These are phyloP conservation scores for Aspergillus cristatus DNA, from an alignment of 495 filamentous ascomycete species.

Conservation along the genomic window DNA sequence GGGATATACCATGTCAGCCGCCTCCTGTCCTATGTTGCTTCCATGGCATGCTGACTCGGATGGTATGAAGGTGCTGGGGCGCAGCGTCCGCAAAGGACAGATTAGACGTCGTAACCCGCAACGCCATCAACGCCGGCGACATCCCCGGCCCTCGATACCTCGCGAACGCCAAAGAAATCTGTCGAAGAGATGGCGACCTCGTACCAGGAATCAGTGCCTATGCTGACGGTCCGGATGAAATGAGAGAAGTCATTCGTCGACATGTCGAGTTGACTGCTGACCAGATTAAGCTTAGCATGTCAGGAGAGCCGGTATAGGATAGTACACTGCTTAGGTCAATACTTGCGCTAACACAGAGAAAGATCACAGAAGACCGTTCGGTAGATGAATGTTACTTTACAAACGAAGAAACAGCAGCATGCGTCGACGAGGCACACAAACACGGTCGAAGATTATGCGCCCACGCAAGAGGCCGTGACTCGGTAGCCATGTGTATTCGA, in stretches of 20 bases:
- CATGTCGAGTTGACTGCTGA: constrained; percentile 37
- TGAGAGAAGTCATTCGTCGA: constrained; percentile 32
- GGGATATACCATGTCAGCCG: constrained; percentile 35
- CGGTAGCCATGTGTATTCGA: constrained; percentile 31
- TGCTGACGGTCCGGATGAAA: constrained; percentile 34
- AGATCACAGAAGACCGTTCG: constrained; percentile 26
- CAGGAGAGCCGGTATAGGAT: constrained; percentile 29
- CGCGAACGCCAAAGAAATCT: constrained; percentile 41
- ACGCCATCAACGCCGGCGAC: constrained; percentile 44
- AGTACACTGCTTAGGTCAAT: neutral
- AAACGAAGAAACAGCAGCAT: constrained; percentile 37
- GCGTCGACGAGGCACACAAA: constrained; percentile 41
- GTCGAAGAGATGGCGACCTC: constrained; percentile 32
- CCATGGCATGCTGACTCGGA: no score
- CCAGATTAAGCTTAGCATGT: constrained; percentile 43
- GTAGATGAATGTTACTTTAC: constrained; percentile 39
- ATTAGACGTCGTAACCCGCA: constrained; percentile 39
- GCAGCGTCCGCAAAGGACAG: constrained; percentile 40
- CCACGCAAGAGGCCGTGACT: constrained; percentile 37
- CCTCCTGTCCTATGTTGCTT: no score
- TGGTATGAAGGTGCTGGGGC: constrained; percentile 34
- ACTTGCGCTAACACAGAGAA: neutral
- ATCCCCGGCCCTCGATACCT: constrained; percentile 41
- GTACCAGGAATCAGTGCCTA: constrained; percentile 39
- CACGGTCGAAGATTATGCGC: constrained; percentile 34